phyloP scores from a whole-genome alignment of 2,329 filamentous ascomycete genomes.

The Epichloe baconii region DNA sequence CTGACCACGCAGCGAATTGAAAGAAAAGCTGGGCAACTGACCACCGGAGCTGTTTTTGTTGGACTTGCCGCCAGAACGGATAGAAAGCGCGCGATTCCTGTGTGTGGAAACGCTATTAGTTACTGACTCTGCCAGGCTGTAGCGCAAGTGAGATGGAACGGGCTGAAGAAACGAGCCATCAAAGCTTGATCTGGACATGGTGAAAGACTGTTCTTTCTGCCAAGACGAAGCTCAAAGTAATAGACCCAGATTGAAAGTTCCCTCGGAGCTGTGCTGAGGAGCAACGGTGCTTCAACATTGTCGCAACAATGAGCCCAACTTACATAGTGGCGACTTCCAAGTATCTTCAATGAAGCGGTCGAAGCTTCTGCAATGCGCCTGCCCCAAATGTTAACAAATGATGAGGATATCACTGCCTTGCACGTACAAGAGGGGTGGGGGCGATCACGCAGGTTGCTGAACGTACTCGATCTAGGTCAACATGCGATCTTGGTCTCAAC shows the following conservation, averaged over 20 bases:
- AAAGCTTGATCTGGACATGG: conserved; percentile 21
- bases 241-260: background rate
- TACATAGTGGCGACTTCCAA: conserved; percentile 6
- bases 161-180: conserved; percentile 15
- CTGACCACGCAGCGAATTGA: conserved; percentile 73
- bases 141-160: conserved; percentile 9
- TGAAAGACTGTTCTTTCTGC: background rate
- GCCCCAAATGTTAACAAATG: background rate
- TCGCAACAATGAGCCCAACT: background rate
- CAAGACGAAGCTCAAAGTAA: background rate
- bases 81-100: conserved; percentile 63
- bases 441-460: background rate
- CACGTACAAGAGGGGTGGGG: background rate
- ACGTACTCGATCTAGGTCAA: background rate
- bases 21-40: conserved; percentile 58
- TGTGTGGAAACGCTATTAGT: conserved; percentile 15
- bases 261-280: background rate
- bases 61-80: conserved; percentile 52
- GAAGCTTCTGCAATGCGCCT: background rate
- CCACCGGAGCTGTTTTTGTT: conserved; percentile 24
- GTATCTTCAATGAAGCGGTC: background rate
- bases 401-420: background rate
- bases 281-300: background rate
- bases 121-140: conserved; percentile 9
- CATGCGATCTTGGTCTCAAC: background rate